Evolutionary conservation across 2,329 filamentous ascomycete species (phyloP).

Genomic region (Sarocladium kiliense): DNA sequence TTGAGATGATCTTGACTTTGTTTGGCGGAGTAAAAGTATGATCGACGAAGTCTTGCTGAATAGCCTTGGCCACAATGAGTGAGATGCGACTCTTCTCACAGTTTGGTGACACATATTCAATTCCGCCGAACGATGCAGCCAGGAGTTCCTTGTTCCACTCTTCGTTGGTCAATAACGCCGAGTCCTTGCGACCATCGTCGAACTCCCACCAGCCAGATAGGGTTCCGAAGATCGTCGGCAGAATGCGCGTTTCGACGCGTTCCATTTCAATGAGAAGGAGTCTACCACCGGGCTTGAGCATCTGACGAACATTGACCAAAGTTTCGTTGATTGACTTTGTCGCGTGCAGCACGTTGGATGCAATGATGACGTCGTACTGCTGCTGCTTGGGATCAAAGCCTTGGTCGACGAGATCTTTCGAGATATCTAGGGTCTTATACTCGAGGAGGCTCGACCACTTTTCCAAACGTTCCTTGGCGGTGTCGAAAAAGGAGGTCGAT

Average conservation of each 20-base stretch:
- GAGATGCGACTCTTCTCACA: no score
- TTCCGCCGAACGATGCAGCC: no score
- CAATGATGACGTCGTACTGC: conserved; percentile 28
- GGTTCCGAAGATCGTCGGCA: conserved; percentile 21
- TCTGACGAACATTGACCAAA: neutral
- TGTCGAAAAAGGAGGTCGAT: conserved; percentile 22
- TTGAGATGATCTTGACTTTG: no score
- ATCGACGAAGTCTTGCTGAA: no score
- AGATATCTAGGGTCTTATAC: conserved; percentile 19
- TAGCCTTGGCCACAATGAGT: no score
- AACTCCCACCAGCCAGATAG: conserved; percentile 28
- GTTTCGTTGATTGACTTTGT: conserved; percentile 17
- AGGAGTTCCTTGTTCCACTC: no score
- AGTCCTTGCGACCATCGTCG: no score
- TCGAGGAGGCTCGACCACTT: neutral
- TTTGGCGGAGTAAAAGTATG: no score
- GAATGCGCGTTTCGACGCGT: neutral
- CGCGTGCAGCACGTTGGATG: conserved; percentile 18
- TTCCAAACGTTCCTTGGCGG: conserved; percentile 14
- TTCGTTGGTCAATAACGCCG: no score
- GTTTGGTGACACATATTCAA: no score
- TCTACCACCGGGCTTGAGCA: conserved; percentile 20
- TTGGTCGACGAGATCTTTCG: conserved; percentile 8
- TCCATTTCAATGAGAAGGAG: conserved; percentile 19
- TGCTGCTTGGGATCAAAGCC: conserved; percentile 7